These are phyloP conservation scores for Daphne laureola DNA, from an alignment of 441 rosid species.

Conservation along the genomic window DNA sequence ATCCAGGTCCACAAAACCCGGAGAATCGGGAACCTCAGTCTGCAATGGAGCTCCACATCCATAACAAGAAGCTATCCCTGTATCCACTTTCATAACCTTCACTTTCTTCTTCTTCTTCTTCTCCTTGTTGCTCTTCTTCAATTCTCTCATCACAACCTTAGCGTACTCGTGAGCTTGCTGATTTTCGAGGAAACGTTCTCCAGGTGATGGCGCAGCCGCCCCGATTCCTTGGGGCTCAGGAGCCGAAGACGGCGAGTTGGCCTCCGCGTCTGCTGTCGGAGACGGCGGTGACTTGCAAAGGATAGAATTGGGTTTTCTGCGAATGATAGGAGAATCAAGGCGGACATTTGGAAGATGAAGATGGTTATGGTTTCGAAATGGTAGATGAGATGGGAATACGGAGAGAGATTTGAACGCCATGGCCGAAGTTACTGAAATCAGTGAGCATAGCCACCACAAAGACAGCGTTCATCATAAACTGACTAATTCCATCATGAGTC, in stretches of 20 bases:
- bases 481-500: too few species aligned
- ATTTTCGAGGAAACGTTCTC: slow-evolving; percentile 59
- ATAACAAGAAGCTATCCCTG: slow-evolving; percentile 53
- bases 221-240: slow-evolving; percentile 48
- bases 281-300: slow-evolving; percentile 33
- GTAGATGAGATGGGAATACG: slow-evolving; percentile 34
- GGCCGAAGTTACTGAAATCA: background rate
- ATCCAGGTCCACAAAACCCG: slow-evolving; percentile 61
- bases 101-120: slow-evolving; percentile 32
- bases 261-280: slow-evolving; percentile 18
- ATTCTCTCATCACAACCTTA: slow-evolving; percentile 40
- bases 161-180: slow-evolving; percentile 53
- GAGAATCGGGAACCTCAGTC: slow-evolving; percentile 62
- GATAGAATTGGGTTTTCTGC: slow-evolving; percentile 20
- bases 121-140: slow-evolving; percentile 38
- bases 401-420: slow-evolving; percentile 60
- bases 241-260: slow-evolving; percentile 21
- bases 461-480: too few species aligned
- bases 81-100: slow-evolving; percentile 30
- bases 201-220: slow-evolving; percentile 68
- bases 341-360: slow-evolving; percentile 17
- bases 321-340: slow-evolving; percentile 22
- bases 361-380: slow-evolving; percentile 29
- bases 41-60: slow-evolving; percentile 98
- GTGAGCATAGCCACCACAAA: too few species aligned